These are phyloP conservation scores for Lodderomyces parapsilosis DNA, from an alignment of 1,139 yeast species.

Conservation along the genomic window DNA sequence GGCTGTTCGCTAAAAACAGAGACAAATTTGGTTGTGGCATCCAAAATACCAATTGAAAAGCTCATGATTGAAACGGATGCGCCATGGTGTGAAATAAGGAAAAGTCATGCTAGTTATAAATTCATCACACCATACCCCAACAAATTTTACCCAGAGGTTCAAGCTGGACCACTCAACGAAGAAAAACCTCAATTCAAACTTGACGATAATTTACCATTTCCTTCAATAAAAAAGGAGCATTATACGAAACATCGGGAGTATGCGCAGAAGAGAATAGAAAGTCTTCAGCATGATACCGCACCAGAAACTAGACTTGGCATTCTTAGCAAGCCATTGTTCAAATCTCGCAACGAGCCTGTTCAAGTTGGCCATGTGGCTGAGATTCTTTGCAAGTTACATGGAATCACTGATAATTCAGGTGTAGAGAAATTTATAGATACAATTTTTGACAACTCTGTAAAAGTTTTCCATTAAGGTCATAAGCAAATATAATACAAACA, in stretches of 20 bases:
- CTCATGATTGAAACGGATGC: slow-evolving; percentile 92
- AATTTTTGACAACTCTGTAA: slow-evolving; percentile 64
- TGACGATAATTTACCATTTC: slow-evolving; percentile 57
- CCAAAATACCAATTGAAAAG: slow-evolving; percentile 61
- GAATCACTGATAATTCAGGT: slow-evolving; percentile 37
- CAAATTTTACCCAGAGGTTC: slow-evolving; percentile 48
- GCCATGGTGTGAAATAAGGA: slow-evolving; percentile 96
- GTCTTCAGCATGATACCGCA: slow-evolving; percentile 3
- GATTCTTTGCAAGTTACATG: slow-evolving; percentile 60
- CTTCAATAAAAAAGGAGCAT: slow-evolving; percentile 65
- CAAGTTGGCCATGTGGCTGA: slow-evolving; percentile 78
- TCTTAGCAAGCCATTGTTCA: slow-evolving; percentile 57
- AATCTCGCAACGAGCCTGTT: slow-evolving; percentile 91
- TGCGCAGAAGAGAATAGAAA: slow-evolving; percentile 17
- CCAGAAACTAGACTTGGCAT: slow-evolving; percentile 24
- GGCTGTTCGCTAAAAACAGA: slow-evolving; percentile 88
- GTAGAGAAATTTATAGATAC: slow-evolving; percentile 55
- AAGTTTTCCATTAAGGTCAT: slow-evolving; percentile 45
- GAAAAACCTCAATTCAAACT: slow-evolving; percentile 15
- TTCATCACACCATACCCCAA: slow-evolving; percentile 55
- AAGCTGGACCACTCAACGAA: slow-evolving; percentile 4
- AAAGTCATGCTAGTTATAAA: slow-evolving; percentile 73
- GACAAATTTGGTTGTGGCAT: slow-evolving; percentile 69
- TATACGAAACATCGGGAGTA: slow-evolving; percentile 34
- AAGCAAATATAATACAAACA: slow-evolving; percentile 1